Evolutionary conservation across 2,329 filamentous ascomycete species (phyloP).

Genomic region (Hypomyces rosellus): DNA sequence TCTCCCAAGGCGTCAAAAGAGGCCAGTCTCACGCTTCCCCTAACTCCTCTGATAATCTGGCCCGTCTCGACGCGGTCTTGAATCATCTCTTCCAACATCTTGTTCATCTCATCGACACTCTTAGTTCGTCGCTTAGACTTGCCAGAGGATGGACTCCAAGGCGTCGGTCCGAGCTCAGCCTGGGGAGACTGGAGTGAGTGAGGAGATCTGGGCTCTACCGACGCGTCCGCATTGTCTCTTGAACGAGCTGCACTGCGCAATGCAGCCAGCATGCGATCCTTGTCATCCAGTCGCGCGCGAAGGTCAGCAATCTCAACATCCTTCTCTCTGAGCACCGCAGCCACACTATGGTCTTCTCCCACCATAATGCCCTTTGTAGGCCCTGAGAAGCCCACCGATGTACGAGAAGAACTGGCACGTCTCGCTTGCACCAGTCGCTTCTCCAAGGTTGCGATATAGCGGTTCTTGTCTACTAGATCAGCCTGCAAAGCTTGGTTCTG

Average conservation of each 20-base stretch:
- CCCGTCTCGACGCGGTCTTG: slow-evolving; percentile 77
- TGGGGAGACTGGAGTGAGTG: slow-evolving; percentile 13
- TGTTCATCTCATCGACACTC: slow-evolving; percentile 87
- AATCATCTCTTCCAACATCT: slow-evolving; percentile 94
- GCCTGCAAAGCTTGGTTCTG: slow-evolving; percentile 89
- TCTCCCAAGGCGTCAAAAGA: slow-evolving; percentile 32
- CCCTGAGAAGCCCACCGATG: slow-evolving; percentile 65
- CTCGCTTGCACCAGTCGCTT: slow-evolving; percentile 86
- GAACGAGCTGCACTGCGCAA: slow-evolving; percentile 80
- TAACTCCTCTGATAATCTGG: slow-evolving; percentile 58
- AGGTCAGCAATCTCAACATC: slow-evolving; percentile 89
- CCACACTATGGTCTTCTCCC: slow-evolving; percentile 72
- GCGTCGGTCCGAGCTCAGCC: slow-evolving; percentile 12
- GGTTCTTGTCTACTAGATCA: slow-evolving; percentile 94
- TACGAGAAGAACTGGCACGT: slow-evolving; percentile 79
- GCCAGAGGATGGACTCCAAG: slow-evolving; percentile 19
- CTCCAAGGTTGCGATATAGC: slow-evolving; percentile 91
- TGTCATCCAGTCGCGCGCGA: slow-evolving; percentile 84
- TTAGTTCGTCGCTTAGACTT: slow-evolving; percentile 49
- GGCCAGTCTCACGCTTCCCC: slow-evolving; percentile 60
- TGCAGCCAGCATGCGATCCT: slow-evolving; percentile 86
- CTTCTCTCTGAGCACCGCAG: slow-evolving; percentile 73
- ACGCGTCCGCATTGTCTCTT: slow-evolving; percentile 68
- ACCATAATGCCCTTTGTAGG: slow-evolving; percentile 59
- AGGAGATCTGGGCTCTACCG: slow-evolving; percentile 27